These are phyloP conservation scores for Xylaria multiplex DNA, from an alignment of 2,329 filamentous ascomycete genomes.

Conservation along the genomic window DNA sequence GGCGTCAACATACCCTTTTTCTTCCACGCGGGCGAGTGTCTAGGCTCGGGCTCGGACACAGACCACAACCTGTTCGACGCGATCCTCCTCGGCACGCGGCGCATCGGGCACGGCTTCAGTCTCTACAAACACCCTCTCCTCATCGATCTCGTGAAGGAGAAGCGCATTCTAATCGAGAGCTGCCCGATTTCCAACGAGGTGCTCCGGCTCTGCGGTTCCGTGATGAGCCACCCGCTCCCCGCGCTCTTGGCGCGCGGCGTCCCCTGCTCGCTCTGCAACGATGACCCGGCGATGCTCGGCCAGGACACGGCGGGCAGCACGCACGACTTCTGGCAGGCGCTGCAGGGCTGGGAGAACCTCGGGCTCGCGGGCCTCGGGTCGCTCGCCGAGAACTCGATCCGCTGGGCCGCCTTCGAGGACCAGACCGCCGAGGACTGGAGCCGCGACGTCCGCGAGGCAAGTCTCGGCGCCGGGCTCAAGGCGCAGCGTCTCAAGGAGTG, in stretches of 20 bases:
- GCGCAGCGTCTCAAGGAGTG: slow-evolving; percentile 80
- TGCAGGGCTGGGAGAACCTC: slow-evolving; percentile 92
- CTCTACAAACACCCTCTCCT: slow-evolving; percentile 92
- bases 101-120: slow-evolving; percentile 90
- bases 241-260: slow-evolving; percentile 87
- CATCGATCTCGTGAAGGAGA: slow-evolving; percentile 87
- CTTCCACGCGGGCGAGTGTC: slow-evolving; percentile 91
- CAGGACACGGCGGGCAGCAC: slow-evolving; percentile 84
- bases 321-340: slow-evolving; percentile 92
- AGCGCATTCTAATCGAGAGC: slow-evolving; percentile 86
- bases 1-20: slow-evolving; percentile 90
- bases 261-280: slow-evolving; percentile 84
- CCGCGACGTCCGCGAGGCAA: slow-evolving; percentile 77
- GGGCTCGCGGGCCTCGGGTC: slow-evolving; percentile 86
- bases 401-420: slow-evolving; percentile 91
- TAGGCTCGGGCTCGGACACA: slow-evolving; percentile 79
- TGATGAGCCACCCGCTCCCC: slow-evolving; percentile 82
- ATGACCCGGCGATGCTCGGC: slow-evolving; percentile 89
- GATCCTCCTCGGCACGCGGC: slow-evolving; percentile 82
- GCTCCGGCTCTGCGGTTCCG: slow-evolving; percentile 78
- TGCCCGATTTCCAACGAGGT: slow-evolving; percentile 94
- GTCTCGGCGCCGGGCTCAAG: slow-evolving; percentile 75
- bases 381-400: slow-evolving; percentile 90
- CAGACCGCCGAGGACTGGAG: slow-evolving; percentile 76
- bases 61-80: slow-evolving; percentile 90